Evolutionary conservation across 2,329 filamentous ascomycete genomes (phyloP).

Genomic region (Paramyrothecium sp.): DNA sequence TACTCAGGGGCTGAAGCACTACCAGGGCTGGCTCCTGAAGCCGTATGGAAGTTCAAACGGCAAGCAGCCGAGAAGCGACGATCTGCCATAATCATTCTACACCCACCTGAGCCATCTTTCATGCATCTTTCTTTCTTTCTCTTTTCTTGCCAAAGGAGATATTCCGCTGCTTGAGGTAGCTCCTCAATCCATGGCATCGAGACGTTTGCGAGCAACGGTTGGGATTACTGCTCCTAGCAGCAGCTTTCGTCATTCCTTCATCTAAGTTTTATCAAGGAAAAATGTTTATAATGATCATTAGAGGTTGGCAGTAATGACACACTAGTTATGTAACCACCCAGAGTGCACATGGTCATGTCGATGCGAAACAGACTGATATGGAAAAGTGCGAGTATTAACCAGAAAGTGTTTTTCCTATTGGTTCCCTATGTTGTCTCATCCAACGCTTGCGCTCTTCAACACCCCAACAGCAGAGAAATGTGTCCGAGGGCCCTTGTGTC

Average conservation of each 20-base stretch:
- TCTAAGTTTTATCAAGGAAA: no score
- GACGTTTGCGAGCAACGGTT: no score
- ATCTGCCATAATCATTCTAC: slow-evolving; percentile 24
- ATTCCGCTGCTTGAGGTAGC: background rate
- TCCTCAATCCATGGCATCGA: background rate
- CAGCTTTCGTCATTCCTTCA: no score
- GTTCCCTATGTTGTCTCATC: background rate
- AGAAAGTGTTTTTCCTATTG: background rate
- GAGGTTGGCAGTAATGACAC: no score
- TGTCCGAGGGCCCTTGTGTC: background rate
- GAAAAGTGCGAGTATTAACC: no score
- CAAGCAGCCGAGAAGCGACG: slow-evolving; percentile 28
- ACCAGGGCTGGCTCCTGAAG: slow-evolving; percentile 35
- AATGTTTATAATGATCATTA: no score
- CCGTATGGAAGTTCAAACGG: slow-evolving; percentile 32
- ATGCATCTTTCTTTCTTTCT: background rate
- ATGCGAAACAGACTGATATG: no score
- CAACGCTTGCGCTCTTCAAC: background rate
- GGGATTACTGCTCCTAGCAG: no score
- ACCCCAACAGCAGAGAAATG: background rate
- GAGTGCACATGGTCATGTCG: no score
- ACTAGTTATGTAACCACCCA: no score
- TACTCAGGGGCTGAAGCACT: slow-evolving; percentile 29
- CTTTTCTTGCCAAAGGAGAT: background rate
- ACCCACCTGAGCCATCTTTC: background rate